A percentile compares a stretch with the other conserved stretches of the same genome.
Conservation (phyloP, 2,329 filamentous ascomycete genomes). For the Trichoderma sp. region DNA sequence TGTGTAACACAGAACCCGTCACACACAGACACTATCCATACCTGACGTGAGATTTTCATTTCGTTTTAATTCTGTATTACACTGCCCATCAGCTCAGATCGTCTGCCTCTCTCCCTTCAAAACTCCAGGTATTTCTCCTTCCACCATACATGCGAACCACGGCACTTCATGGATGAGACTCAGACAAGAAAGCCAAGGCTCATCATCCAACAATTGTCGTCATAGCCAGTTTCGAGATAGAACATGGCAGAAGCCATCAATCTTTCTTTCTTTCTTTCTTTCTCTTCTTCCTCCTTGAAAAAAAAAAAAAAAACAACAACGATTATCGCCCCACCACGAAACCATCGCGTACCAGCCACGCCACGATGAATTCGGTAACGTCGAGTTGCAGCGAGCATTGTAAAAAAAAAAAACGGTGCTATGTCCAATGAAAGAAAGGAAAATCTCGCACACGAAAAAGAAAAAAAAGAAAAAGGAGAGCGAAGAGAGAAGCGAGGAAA, state of each 20-base stretch:
- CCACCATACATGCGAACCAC: background rate
- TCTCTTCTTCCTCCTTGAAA: background rate
- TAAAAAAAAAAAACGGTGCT: background rate
- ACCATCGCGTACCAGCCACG: background rate
- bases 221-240: background rate
- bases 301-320: background rate
- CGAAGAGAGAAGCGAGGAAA: background rate
- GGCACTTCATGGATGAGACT: background rate
- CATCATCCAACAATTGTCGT: background rate
- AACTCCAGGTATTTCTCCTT: background rate
- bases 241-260: background rate
- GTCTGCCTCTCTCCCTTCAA: background rate
- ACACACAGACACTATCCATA: background rate
- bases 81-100: background rate
- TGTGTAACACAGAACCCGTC: background rate
- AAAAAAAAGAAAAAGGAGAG: background rate
- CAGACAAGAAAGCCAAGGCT: background rate
- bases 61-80: conserved; percentile 17
- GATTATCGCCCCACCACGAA: background rate
- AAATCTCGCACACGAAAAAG: background rate
- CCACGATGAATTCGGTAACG: background rate
- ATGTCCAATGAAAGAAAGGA: conserved; percentile 14
- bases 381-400: background rate
- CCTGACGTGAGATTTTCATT: conserved; percentile 8
- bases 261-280: background rate